Evolutionary conservation across 192 early-diverging fungal species (phyloP).

Genomic region (Phlyctochytrium arcticum): DNA sequence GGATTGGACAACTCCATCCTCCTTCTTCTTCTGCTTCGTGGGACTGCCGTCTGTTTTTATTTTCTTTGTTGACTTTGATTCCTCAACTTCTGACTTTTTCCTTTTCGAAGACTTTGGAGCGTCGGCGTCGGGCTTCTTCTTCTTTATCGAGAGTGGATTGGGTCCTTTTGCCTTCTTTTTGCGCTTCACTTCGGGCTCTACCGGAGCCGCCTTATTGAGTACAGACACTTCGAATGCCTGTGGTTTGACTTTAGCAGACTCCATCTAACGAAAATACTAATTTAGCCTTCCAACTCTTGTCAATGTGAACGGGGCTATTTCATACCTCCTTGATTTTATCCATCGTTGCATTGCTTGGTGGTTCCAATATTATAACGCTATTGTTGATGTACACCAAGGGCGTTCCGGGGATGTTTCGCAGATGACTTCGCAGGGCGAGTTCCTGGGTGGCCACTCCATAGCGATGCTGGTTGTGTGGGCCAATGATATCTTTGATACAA

Average conservation of each 20-base stretch:
- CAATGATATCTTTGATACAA: conserved; percentile 76
- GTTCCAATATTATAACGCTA: conserved; percentile 76
- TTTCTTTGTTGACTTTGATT: background rate
- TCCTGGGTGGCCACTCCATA: conserved; percentile 87
- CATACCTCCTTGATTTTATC: conserved; percentile 43
- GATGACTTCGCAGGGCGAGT: conserved; percentile 50
- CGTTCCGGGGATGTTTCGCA: conserved; percentile 73
- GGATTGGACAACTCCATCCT: background rate
- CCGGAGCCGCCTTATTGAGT: conserved; percentile 34
- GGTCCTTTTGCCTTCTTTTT: conserved; percentile 74
- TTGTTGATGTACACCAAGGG: conserved; percentile 84
- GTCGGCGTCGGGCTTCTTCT: conserved; percentile 28
- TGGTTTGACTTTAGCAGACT: conserved; percentile 48
- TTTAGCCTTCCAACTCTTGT: background rate
- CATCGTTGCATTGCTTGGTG: conserved; percentile 52
- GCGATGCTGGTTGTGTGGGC: conserved; percentile 69
- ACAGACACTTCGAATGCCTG: conserved; percentile 48
- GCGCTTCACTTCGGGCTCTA: conserved; percentile 42
- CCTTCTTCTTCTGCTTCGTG: background rate
- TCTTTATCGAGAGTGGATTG: conserved; percentile 87
- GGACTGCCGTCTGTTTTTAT: background rate
- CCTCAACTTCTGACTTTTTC: background rate
- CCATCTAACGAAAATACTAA: conserved; percentile 34
- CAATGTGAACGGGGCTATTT: background rate
- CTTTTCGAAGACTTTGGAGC: background rate